Evolutionary conservation across 2,329 filamentous ascomycete genomes (phyloP), one percentile per base, ranked within the genome.

Genomic region (Diaporthe citrichinensis): DNA sequence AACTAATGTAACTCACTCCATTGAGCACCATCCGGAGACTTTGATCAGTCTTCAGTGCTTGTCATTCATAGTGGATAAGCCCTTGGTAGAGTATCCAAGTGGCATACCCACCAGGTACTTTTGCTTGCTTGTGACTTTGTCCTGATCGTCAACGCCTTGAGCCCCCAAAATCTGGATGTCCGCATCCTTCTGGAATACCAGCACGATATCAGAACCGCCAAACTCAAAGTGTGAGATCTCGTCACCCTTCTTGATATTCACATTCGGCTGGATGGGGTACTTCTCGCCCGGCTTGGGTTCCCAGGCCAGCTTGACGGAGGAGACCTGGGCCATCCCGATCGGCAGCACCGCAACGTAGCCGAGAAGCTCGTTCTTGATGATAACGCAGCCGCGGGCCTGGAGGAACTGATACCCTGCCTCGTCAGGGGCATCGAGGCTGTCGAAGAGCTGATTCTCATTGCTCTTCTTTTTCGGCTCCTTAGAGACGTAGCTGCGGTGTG

Each of bases 301-400:
- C 61, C 28, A 65, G 14, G 17, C 59, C 39, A 65, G 41, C 39
- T 46, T 65, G 15, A 65, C 59, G 15, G 59, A 67, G 17, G 44
- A 67, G 41, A 67, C 25, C 28, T 51, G 44, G 20, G 28, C 61
- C 44, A 51, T 36, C 1, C 41, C 61, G 44, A 67, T 49, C 25
- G 61, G 61, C 44, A 67, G 6, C 4, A 51, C 28, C 28, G 44
- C 59, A 23, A 62, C 59, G 8, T 44, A 31, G 36, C 59, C 59
- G n/a, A 62, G 59, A 14, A 62, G 39, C 39, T 44, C 39, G 14
- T 62, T 62, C n/a, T 44, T 44, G n/a, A 62, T 44, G n/a, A 62
- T 62, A n/a, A 62, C 59, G 39, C 59, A 62, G 39, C 39, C 59
- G 17, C 59, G 36, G 15, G 36, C n/a, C n/a, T 25, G 59, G 23